These are phyloP conservation scores for Tolypocladium capitatum DNA, from an alignment of 2,329 filamentous ascomycete genomes.

Conservation along the genomic window DNA sequence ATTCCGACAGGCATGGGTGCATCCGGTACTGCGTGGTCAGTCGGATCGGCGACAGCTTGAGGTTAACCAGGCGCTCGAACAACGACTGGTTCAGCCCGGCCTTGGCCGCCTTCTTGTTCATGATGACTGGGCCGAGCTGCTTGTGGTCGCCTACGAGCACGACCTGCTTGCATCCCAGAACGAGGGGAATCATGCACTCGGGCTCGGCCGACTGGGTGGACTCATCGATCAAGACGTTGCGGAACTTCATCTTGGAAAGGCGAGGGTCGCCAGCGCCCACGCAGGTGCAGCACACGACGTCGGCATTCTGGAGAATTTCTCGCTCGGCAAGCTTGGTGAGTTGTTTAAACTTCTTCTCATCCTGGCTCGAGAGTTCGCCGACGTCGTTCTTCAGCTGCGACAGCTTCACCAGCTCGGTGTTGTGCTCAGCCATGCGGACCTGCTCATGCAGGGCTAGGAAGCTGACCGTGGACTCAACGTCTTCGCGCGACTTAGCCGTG, in stretches of 20 bases:
- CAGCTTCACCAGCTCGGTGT: constrained; percentile 82
- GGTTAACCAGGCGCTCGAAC: constrained; percentile 87
- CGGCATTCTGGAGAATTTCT: constrained; percentile 87
- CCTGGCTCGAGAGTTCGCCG: constrained; percentile 83
- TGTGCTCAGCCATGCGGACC: constrained; percentile 94
- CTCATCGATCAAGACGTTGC: constrained; percentile 94
- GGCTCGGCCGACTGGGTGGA: constrained; percentile 97
- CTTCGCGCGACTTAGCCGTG: constrained; percentile 96
- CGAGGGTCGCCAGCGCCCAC: constrained; percentile 94
- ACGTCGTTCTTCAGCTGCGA: constrained; percentile 85
- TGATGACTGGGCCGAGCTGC: constrained; percentile 94
- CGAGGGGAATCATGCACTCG: constrained; percentile 96
- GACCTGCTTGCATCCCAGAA: constrained; percentile 95
- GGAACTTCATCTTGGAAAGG: constrained; percentile 93
- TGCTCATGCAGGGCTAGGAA: constrained; percentile 94
- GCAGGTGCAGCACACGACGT: constrained; percentile 97
- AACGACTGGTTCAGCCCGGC: constrained; percentile 96
- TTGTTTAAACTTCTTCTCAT: constrained; percentile 98
- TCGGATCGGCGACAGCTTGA: constrained; percentile 82
- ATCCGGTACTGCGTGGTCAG: constrained; percentile 97
- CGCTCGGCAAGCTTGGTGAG: constrained; percentile 86
- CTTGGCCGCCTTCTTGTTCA: constrained; percentile 99
- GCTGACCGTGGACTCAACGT: constrained; percentile 95
- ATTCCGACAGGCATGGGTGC: constrained; percentile 94
- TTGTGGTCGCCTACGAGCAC: constrained; percentile 98